Evolutionary conservation across 495 filamentous ascomycete species (phyloP).

Genomic region (Amorphotheca resinae): DNA sequence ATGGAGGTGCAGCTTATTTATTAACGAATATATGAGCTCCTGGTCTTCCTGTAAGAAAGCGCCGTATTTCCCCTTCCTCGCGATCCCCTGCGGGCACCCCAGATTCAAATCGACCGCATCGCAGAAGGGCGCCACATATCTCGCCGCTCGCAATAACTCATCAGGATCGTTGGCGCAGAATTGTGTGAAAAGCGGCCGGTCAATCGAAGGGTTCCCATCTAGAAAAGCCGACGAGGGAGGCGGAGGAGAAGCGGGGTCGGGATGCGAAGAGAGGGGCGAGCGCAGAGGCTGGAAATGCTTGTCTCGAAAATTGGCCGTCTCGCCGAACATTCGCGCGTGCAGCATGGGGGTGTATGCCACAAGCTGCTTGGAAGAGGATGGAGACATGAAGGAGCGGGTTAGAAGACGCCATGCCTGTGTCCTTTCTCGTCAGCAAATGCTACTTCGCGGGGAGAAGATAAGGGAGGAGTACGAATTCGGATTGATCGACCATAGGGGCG

Average conservation of each 20-base stretch:
- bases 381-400: conserved; percentile 73
- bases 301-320: conserved; percentile 60
- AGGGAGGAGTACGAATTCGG: conserved; percentile 67
- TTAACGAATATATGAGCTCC: conserved; percentile 63
- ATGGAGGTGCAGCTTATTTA: conserved; percentile 60
- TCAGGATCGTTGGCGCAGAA: conserved; percentile 89
- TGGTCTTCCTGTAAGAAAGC: conserved; percentile 92
- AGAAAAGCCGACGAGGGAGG: conserved; percentile 36
- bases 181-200: conserved; percentile 87
- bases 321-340: conserved; percentile 73
- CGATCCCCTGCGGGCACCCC: conserved; percentile 96
- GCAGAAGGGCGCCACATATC: conserved; percentile 65
- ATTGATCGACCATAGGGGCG: conserved; percentile 97
- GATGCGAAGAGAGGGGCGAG: conserved; percentile 8
- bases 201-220: conserved; percentile 71
- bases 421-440: not conserved
- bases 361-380: conserved; percentile 41
- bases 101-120: conserved; percentile 96
- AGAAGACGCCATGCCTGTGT: conserved; percentile 86
- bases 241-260: conserved; percentile 6
- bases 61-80: conserved; percentile 78
- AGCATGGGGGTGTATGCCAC: conserved; percentile 92
- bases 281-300: conserved; percentile 60
- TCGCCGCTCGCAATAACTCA: conserved; percentile 62
- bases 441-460: conserved; percentile 10